Base-by-base conservation (phyloP, 164 flowering plant species). In the Tinospora cordifolia region DNA sequence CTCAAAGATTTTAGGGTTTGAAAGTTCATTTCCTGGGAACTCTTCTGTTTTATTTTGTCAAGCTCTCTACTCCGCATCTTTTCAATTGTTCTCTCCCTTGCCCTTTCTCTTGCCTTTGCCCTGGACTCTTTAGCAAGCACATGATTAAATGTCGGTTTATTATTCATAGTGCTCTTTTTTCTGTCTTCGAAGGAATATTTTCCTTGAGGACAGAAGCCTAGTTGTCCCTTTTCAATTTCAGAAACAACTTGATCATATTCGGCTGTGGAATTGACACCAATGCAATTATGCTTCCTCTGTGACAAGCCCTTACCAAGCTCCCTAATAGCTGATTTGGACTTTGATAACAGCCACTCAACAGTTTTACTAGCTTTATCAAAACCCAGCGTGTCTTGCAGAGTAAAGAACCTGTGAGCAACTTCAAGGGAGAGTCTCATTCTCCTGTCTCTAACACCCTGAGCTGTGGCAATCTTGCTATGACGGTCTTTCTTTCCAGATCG, bases 381-480 rank as follows among this genome's bases (percentile, higher is more conserved):
- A 12, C 92, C 88, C 1, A 87, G 78, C 84, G 77, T 70, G 79
- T 88, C 97, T 73, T 90, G 93, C 5, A 90, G 83, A 10, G 76
- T 78, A 66, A 90, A 90, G 67, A 90, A 87, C 72, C 71, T 72
- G 13, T 81, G 75, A 0, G 97, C 92, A 27, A 87, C 84, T 0
- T 85, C 89, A 10, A 90, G 86, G 8, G 97, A 90, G 62, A 90
- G 66, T 66, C 97, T 81, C 93, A 89, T 87, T 71, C 97, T 73
- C 47, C 97, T 79, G 70, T 90, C 90, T 59, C 97, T 81, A 0
- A 79, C 82, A 2, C 97, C 92, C 67, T 78, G 82, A 12, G 88
- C 86, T 0, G 93, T 89, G 63, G 69, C 71, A 49, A 90, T 89
- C 86, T 90, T 90, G 85, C 90, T 87, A 77, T 89, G 97, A 19